A percentile compares a stretch with the other conserved stretches of the same genome.
These are phyloP conservation scores for Cryptococcus amylolentus DNA, from an alignment of 1,284 basidiomycete species.

Conservation along the genomic window DNA sequence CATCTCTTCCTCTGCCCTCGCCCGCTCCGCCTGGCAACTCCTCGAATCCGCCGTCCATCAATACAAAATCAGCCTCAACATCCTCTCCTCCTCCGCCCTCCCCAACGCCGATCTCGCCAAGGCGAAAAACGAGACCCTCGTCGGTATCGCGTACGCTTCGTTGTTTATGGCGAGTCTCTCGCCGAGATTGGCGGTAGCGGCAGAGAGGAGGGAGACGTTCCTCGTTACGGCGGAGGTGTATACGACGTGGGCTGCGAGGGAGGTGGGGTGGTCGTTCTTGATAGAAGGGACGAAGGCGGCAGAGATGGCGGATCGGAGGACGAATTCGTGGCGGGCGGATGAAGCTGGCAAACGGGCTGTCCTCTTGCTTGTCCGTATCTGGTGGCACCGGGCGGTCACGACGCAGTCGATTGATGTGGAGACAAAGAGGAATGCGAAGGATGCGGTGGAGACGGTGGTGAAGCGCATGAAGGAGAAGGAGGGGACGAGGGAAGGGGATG, in stretches of 20 bases:
- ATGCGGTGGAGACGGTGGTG: constrained; percentile 43
- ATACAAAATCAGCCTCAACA: constrained; percentile 43
- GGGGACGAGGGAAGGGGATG: constrained; percentile 39
- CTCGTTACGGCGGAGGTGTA: constrained; percentile 49
- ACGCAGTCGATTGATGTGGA: constrained; percentile 34
- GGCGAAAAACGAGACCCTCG: constrained; percentile 38
- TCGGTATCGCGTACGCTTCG: constrained; percentile 34
- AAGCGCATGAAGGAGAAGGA: constrained; percentile 39
- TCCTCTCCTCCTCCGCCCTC: constrained; percentile 32
- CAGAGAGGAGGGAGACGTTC: constrained; percentile 33
- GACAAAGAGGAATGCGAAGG: constrained; percentile 38
- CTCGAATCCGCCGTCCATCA: constrained; percentile 41
- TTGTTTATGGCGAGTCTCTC: constrained; percentile 42
- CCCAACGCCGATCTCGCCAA: constrained; percentile 28
- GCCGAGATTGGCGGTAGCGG: constrained; percentile 30
- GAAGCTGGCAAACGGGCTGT: constrained; percentile 44
- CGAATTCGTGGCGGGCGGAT: constrained; percentile 40
- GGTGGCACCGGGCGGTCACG: constrained; percentile 48
- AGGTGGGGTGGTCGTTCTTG: constrained; percentile 49
- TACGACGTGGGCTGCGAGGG: constrained; percentile 47
- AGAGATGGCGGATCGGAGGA: constrained; percentile 31
- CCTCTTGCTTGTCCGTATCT: constrained; percentile 39
- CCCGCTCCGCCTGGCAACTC: constrained; percentile 37
- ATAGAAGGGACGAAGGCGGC: constrained; percentile 44
- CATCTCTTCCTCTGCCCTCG: constrained; percentile 36